Percentiles rank a stretch among this genome's conserved stretches.
phyloP scores from a whole-genome alignment of 2,329 filamentous ascomycete genomes.

The Scytalidium lignicola region DNA sequence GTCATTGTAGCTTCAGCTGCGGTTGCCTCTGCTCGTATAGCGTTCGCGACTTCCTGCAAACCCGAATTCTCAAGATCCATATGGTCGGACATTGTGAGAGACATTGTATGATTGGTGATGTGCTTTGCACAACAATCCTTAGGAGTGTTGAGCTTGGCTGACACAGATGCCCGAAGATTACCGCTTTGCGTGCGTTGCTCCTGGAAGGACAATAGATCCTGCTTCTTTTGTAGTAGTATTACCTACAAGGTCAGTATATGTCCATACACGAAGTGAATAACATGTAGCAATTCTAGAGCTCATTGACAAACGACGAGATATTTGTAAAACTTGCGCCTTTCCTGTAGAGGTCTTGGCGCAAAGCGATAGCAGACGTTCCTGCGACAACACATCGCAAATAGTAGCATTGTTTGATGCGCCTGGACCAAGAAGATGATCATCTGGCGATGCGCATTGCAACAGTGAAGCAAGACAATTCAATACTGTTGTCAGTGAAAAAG shows the following conservation, averaged over 20 bases:
- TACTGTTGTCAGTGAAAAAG: neutral
- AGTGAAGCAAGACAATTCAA: neutral
- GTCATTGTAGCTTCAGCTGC: constrained; percentile 10
- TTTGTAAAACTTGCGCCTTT: constrained; percentile 8
- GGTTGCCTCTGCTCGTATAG: constrained; percentile 27
- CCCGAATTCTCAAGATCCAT: constrained; percentile 30
- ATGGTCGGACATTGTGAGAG: constrained; percentile 25
- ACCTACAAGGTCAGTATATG: constrained; percentile 31
- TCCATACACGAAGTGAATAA: constrained; percentile 25
- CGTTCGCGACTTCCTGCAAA: constrained; percentile 31
- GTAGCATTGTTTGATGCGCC: constrained; percentile 22
- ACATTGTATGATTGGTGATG: constrained; percentile 15
- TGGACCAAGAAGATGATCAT: neutral
- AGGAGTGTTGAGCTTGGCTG: constrained; percentile 6
- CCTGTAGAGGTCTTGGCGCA: neutral
- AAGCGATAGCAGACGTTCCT: neutral
- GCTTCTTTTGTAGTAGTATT: constrained; percentile 19
- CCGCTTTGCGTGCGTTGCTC: constrained; percentile 25
- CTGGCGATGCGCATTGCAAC: neutral
- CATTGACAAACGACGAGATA: constrained; percentile 21
- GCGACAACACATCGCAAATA: constrained; percentile 2
- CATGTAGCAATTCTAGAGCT: constrained; percentile 19
- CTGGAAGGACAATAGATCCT: constrained; percentile 27
- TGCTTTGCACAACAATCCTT: constrained; percentile 24
- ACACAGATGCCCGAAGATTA: constrained; percentile 5